phyloP scores from a whole-genome alignment of 352 stramenopile species.

The Pilasporangium apinafurcum region DNA sequence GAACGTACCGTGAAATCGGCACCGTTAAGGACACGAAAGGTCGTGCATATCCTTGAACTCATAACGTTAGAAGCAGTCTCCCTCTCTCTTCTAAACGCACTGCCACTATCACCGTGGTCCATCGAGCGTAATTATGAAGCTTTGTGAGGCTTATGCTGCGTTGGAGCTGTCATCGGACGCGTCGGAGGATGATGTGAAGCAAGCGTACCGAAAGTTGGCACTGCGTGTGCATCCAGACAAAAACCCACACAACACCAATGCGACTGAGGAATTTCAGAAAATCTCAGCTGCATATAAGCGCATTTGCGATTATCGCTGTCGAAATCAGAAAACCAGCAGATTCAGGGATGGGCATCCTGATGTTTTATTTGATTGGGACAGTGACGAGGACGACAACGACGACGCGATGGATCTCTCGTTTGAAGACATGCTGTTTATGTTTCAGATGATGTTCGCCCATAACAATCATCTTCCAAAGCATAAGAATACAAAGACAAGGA shows the following conservation, averaged over 20 bases:
- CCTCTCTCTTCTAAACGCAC: too few species aligned
- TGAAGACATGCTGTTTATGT: conserved; percentile 75
- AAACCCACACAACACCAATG: conserved; percentile 37
- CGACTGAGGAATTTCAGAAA: conserved; percentile 65
- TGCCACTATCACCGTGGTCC: too few species aligned
- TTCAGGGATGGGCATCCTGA: neutral
- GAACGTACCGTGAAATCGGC: too few species aligned
- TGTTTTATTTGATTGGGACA: conserved; percentile 7
- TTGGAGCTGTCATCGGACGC: too few species aligned
- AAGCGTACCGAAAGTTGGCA: conserved; percentile 54
- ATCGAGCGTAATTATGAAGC: too few species aligned
- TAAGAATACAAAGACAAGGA: conserved; percentile 5
- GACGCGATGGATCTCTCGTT: conserved; percentile 39
- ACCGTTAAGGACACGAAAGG: too few species aligned
- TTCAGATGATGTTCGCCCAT: conserved; percentile 60
- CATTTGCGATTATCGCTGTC: conserved; percentile 45
- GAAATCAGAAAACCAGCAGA: neutral
- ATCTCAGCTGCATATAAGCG: conserved; percentile 67
- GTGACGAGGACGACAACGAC: conserved; percentile 14
- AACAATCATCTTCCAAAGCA: neutral
- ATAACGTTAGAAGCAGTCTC: too few species aligned
- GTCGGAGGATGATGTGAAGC: conserved; percentile 36
- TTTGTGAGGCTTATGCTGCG: too few species aligned
- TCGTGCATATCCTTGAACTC: too few species aligned
- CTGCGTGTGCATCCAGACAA: conserved; percentile 72